Conservation (phyloP, 1,284 basidiomycete species). For the Ceratobasidium sp. region DNA sequence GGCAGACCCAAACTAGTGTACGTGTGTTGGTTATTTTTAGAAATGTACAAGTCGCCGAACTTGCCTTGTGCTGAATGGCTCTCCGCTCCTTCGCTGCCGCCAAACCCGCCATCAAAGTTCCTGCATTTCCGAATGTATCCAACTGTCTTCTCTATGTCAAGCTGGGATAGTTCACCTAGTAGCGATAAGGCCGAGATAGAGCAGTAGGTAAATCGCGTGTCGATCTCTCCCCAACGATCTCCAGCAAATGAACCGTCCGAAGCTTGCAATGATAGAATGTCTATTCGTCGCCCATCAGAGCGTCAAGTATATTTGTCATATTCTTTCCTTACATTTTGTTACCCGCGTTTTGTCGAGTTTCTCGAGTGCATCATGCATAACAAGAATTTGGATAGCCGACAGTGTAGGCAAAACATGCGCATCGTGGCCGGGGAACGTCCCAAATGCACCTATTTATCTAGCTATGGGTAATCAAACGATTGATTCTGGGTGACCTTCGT, state of each 20-base stretch:
- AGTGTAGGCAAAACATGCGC: conserved; percentile 87
- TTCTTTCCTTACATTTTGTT: conserved; percentile 68
- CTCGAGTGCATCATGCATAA: conserved; percentile 84
- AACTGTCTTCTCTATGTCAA: conserved; percentile 72
- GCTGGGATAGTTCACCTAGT: conserved; percentile 69
- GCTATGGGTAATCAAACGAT: too few relatives aligned
- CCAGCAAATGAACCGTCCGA: conserved; percentile 90
- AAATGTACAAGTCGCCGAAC: neutral
- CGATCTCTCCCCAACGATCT: conserved; percentile 88
- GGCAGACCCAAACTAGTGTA: conserved; percentile 83
- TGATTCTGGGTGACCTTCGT: too few relatives aligned
- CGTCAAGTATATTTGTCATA: neutral
- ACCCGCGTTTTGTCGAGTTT: conserved; percentile 71
- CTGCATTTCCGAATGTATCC: conserved; percentile 77
- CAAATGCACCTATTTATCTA: conserved; percentile 83
- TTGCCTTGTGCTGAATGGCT: conserved; percentile 91
- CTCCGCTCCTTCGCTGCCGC: conserved; percentile 83
- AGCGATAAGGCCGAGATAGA: conserved; percentile 84
- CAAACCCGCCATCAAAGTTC: conserved; percentile 98
- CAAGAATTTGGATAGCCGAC: conserved; percentile 90
- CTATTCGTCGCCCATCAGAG: conserved; percentile 55
- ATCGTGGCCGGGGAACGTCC: conserved; percentile 92
- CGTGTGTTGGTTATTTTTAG: neutral
- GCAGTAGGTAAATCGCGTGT: conserved; percentile 92
- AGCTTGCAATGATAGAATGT: conserved; percentile 82